phyloP scores from a whole-genome alignment of 768 basidiomycete genomes.

The Trametes gibbosa region DNA sequence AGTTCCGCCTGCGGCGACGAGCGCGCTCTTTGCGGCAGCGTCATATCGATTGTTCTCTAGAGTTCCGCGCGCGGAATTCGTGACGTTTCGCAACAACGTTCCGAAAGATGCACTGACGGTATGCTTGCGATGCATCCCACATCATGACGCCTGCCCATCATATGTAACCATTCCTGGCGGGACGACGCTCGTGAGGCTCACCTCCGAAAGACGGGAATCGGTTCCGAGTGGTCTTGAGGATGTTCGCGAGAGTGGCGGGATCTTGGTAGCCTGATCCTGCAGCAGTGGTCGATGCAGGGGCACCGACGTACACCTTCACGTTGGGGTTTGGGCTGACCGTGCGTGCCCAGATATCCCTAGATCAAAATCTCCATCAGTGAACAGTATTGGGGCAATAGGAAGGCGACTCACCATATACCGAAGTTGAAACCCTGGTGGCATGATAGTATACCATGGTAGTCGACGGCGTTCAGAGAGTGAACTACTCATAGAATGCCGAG shows the following conservation, averaged over 20 bases:
- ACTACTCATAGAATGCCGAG: background rate
- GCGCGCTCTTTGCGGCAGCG: constrained; percentile 55
- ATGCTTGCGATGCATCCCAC: constrained; percentile 46
- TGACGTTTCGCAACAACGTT: background rate
- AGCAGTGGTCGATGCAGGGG: constrained; percentile 40
- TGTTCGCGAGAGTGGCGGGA: constrained; percentile 32
- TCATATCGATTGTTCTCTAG: constrained; percentile 59
- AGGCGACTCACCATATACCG: constrained; percentile 30
- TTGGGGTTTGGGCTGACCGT: constrained; percentile 40
- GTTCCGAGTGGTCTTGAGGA: constrained; percentile 34
- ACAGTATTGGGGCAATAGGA: background rate
- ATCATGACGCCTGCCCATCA: constrained; percentile 35
- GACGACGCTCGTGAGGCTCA: background rate
- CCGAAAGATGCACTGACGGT: constrained; percentile 28
- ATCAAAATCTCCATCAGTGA: constrained; percentile 2
- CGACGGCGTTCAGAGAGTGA: background rate
- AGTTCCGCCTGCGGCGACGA: constrained; percentile 60
- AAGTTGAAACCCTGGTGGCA: constrained; percentile 45
- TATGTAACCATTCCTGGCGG: background rate
- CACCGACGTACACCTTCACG: constrained; percentile 46
- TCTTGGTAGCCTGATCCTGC: constrained; percentile 41
- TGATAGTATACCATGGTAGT: background rate
- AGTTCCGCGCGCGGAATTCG: background rate
- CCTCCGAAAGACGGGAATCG: constrained; percentile 44
- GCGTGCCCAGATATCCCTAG: constrained; percentile 46